Percentiles rank a stretch among this genome's conserved stretches.
Conservation (phyloP, 441 rosid species). For the Capsella rubella region DNA sequence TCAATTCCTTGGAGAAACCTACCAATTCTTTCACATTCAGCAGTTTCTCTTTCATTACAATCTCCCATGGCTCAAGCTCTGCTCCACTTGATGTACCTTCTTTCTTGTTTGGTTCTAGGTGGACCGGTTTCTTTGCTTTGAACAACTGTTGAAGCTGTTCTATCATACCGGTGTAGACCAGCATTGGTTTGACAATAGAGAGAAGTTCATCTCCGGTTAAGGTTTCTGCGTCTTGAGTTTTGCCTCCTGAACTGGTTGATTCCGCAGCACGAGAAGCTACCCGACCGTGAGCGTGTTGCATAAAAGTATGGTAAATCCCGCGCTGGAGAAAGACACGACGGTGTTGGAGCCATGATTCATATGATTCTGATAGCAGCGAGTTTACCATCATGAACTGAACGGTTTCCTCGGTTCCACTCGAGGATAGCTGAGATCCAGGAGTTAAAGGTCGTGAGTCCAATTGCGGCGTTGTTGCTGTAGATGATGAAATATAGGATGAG, state of each 20-base stretch:
- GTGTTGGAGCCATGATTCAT: constrained; percentile 95
- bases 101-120: constrained; percentile 41
- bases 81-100: constrained; percentile 66
- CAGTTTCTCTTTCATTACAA: constrained; percentile 81
- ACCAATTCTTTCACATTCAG: constrained; percentile 86
- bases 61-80: constrained; percentile 87
- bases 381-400: constrained; percentile 99
- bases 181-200: constrained; percentile 81
- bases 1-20: constrained; percentile 88
- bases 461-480: constrained; percentile 38
- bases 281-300: constrained; percentile 95
- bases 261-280: constrained; percentile 58
- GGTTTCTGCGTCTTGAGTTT: constrained; percentile 50
- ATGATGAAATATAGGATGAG: constrained; percentile 67
- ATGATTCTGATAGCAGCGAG: constrained; percentile 93
- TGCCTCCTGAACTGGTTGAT: constrained; percentile 56
- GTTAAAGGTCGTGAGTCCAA: constrained; percentile 64
- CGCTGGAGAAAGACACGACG: constrained; percentile 90
- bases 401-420: constrained; percentile 82
- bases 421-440: constrained; percentile 63
- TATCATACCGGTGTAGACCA: constrained; percentile 93
- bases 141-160: constrained; percentile 93
- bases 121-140: constrained; percentile 69
- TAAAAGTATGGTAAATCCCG: constrained; percentile 91
- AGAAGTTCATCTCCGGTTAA: constrained; percentile 65